Evolutionary conservation across 169 alveolate genomes (phyloP).

Genomic region (Ichthyophthirius multifiliis): DNA sequence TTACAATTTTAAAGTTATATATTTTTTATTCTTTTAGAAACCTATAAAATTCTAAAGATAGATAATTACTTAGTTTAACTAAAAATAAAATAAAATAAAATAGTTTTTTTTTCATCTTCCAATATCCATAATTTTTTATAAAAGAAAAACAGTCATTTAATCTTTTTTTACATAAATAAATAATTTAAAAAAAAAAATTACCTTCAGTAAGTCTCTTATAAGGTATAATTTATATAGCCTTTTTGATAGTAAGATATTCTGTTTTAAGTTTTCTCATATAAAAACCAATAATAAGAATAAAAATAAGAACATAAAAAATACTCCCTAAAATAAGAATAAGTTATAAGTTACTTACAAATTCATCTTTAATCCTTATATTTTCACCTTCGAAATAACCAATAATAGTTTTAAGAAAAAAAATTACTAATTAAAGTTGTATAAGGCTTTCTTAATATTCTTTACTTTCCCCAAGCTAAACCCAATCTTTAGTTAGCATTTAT

Average conservation of each 20-base stretch:
- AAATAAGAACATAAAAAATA: neutral
- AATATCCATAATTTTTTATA: neutral
- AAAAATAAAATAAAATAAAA: too few species aligned
- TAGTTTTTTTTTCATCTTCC: too few species aligned
- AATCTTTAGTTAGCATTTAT: neutral
- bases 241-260: neutral
- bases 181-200: neutral
- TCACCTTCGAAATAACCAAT: neutral
- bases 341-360: neutral
- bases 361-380: neutral
- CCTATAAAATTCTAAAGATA: too few species aligned
- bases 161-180: neutral
- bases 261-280: neutral
- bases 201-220: slow-evolving; percentile 1
- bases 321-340: neutral
- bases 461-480: neutral
- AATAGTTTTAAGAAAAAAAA: neutral
- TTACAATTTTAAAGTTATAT: too few species aligned
- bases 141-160: neutral
- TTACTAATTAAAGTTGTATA: neutral
- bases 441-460: neutral
- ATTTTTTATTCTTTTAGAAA: too few species aligned
- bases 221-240: neutral
- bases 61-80: too few species aligned
- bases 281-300: neutral